These are phyloP conservation scores for Penicillium corylophilum DNA, from an alignment of 2,329 filamentous ascomycete species.

Conservation along the genomic window DNA sequence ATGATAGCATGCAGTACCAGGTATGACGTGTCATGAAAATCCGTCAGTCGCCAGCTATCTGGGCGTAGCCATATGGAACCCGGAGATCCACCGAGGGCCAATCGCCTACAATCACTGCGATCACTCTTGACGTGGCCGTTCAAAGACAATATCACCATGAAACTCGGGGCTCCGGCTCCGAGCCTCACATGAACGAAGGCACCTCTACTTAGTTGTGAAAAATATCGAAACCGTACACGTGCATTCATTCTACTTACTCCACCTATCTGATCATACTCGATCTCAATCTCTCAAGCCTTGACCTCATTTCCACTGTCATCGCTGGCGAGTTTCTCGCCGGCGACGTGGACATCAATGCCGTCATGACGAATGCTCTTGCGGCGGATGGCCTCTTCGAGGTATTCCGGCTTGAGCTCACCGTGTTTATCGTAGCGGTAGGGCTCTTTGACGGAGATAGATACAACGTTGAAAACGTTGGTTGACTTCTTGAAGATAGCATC, in stretches of 20 bases:
- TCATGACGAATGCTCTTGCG: conserved; percentile 28
- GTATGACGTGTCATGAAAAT: no score
- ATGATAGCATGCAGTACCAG: no score
- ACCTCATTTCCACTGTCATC: conserved; percentile 24
- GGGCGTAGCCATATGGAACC: no score
- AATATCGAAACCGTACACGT: not conserved
- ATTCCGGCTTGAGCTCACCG: conserved; percentile 52
- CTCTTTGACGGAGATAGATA: conserved; percentile 51
- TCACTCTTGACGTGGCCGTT: not conserved
- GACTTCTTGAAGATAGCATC: conserved; percentile 63
- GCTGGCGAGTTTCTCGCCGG: conserved; percentile 22
- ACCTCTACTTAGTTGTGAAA: not conserved
- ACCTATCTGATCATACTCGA: not conserved
- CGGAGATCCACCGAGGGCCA: no score
- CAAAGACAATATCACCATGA: not conserved
- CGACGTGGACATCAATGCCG: conserved; percentile 13
- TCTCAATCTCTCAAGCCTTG: conserved; percentile 5
- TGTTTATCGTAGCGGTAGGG: conserved; percentile 59
- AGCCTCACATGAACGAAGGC: not conserved
- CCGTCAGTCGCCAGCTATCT: no score
- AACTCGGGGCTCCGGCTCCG: not conserved
- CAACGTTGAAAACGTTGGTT: conserved; percentile 48
- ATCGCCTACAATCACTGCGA: not conserved
- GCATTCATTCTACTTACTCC: not conserved
- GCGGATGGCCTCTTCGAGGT: conserved; percentile 42